Evolutionary conservation across 805 yeast species (phyloP).

Genomic region (Schizosaccharomyces lindneri): DNA sequence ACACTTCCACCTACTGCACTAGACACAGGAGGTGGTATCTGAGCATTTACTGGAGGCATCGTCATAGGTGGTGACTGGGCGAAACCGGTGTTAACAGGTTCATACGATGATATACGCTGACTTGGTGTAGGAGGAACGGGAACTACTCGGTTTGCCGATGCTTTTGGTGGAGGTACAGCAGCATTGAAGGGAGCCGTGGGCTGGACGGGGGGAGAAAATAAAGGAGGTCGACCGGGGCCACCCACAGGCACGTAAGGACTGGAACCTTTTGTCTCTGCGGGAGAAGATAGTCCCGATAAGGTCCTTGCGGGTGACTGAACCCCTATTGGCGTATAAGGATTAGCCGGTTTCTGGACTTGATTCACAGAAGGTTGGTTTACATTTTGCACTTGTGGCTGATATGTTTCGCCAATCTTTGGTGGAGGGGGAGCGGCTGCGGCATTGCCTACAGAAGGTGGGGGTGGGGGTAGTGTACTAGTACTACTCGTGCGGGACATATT

Average conservation of each 20-base stretch:
- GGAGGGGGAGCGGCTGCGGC: slow-evolving; percentile 6
- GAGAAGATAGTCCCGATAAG: slow-evolving; percentile 3
- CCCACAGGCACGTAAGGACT: slow-evolving; percentile 2
- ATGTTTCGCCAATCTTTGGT: slow-evolving; percentile 2
- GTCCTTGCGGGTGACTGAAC: slow-evolving; percentile 1
- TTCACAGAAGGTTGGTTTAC: neutral
- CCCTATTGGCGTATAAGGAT: neutral
- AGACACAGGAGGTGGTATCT: neutral
- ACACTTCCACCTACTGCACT: too few relatives aligned
- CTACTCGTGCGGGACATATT: neutral
- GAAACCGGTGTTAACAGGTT: slow-evolving; percentile 5
- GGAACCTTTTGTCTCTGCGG: slow-evolving; percentile 4
- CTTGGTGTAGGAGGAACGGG: slow-evolving; percentile 7
- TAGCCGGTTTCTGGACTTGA: neutral
- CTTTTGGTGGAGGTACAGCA: slow-evolving; percentile 3
- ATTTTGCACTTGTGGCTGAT: slow-evolving; percentile 7
- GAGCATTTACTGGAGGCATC: neutral
- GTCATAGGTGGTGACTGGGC: neutral
- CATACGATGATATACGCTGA: slow-evolving; percentile 8
- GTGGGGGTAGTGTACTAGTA: slow-evolving; percentile 5
- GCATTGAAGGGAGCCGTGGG: slow-evolving; percentile 6
- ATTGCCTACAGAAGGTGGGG: slow-evolving; percentile 3
- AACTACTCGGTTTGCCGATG: slow-evolving; percentile 9
- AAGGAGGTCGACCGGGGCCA: slow-evolving; percentile 4
- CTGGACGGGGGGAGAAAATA: slow-evolving; percentile 18